Percentiles rank a stretch among this genome's conserved stretches.
Conservation (phyloP, 129 eudicot species). For the Flaveria linearis region DNA sequence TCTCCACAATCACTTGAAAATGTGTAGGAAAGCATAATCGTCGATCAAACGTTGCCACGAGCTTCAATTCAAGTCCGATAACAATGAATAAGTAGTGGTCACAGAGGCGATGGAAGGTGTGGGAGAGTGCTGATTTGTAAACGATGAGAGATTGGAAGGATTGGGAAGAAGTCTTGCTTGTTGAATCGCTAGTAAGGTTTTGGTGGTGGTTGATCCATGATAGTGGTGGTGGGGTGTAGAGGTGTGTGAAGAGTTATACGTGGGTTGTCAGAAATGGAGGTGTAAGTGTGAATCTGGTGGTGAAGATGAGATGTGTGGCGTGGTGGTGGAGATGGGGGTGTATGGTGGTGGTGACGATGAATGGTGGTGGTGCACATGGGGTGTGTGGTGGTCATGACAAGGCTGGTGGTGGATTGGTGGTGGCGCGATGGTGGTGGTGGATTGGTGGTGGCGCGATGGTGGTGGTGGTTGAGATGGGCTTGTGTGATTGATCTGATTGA, state of each 20-base stretch:
- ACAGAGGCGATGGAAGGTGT: slow-evolving; percentile 51
- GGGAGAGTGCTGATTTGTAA: slow-evolving; percentile 52
- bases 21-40: slow-evolving; percentile 35
- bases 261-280: neutral
- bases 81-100: slow-evolving; percentile 59
- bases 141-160: slow-evolving; percentile 50
- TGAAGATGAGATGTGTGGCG: neutral
- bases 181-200: slow-evolving; percentile 72
- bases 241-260: slow-evolving; percentile 27
- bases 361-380: no score
- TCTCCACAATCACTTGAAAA: slow-evolving; percentile 41
- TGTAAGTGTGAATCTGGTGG: slow-evolving; percentile 10
- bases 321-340: no score
- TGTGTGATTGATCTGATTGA: no score
- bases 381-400: no score
- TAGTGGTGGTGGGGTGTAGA: slow-evolving; percentile 11
- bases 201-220: slow-evolving; percentile 21
- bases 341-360: no score
- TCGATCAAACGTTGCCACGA: slow-evolving; percentile 64
- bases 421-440: no score
- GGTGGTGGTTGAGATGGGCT: no score
- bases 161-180: slow-evolving; percentile 73
- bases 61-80: slow-evolving; percentile 64
- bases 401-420: no score
- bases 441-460: no score